Conservation (phyloP, 495 filamentous ascomycete genomes). For the Entonaema liquescens region DNA sequence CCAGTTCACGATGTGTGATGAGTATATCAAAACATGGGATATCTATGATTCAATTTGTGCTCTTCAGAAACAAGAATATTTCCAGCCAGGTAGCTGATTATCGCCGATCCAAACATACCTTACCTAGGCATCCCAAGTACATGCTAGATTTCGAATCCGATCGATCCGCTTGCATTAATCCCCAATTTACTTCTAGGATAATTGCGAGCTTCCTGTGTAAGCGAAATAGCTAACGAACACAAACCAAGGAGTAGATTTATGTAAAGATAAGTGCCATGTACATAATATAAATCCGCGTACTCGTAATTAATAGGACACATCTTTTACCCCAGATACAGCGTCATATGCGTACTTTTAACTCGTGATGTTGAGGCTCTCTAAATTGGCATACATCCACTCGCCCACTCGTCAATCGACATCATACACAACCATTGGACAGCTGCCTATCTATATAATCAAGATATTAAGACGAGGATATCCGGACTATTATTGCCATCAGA, state of each 20-base stretch:
- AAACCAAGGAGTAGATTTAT: neutral
- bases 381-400: neutral
- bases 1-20: neutral
- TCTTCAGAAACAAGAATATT: neutral
- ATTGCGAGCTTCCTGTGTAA: conserved; percentile 1
- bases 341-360: neutral
- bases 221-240: neutral
- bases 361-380: neutral
- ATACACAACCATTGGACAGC: neutral
- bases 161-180: conserved; percentile 16
- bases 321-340: neutral
- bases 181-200: conserved; percentile 4
- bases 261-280: neutral
- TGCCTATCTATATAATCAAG: neutral
- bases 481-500: neutral
- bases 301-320: neutral
- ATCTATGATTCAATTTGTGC: neutral
- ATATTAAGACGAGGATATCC: neutral
- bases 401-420: neutral
- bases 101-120: conserved; percentile 27
- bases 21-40: neutral
- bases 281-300: neutral
- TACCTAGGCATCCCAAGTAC: too few species aligned
- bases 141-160: conserved; percentile 18
- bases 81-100: conserved; percentile 3